phyloP scores from a whole-genome alignment of 805 yeast species.

The Blastobotrys mokoenaii region DNA sequence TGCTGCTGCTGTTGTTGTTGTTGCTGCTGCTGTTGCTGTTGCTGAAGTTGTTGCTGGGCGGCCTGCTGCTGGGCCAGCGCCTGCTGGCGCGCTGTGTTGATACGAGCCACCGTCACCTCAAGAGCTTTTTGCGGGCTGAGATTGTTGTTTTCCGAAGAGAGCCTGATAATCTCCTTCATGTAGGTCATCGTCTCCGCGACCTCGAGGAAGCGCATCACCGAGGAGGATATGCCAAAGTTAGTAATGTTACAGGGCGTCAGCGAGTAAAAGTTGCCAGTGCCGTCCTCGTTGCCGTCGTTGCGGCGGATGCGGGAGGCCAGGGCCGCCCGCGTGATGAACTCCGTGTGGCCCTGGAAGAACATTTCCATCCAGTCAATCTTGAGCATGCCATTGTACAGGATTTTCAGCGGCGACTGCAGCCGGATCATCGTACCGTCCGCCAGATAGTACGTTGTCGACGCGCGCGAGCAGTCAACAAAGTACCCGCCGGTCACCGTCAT shows the following conservation, averaged over 20 bases:
- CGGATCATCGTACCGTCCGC: slow-evolving; percentile 64
- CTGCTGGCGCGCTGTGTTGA: slow-evolving; percentile 1
- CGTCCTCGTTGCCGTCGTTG: slow-evolving; percentile 4
- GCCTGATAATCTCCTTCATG: slow-evolving; percentile 55
- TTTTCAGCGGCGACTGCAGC: slow-evolving; percentile 52
- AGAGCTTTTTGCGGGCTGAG: slow-evolving; percentile 21
- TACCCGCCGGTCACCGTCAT: slow-evolving; percentile 46
- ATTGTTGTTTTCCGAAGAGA: slow-evolving; percentile 31
- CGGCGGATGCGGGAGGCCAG: slow-evolving; percentile 1
- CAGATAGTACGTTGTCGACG: slow-evolving; percentile 44
- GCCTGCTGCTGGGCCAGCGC: slow-evolving; percentile 11
- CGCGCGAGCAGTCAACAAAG: slow-evolving; percentile 44
- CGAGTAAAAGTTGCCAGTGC: slow-evolving; percentile 3
- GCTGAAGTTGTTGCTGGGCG: slow-evolving; percentile 15
- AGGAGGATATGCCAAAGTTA: slow-evolving; percentile 54
- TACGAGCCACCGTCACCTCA: slow-evolving; percentile 7
- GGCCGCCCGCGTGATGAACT: slow-evolving; percentile 21
- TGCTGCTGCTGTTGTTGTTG: slow-evolving; percentile 15
- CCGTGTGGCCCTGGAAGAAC: slow-evolving; percentile 38
- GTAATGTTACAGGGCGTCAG: slow-evolving; percentile 28
- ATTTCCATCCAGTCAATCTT: slow-evolving; percentile 69
- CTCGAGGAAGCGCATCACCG: slow-evolving; percentile 63
- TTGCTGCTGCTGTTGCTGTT: slow-evolving; percentile 13
- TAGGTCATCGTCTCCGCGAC: slow-evolving; percentile 72
- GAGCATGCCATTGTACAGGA: slow-evolving; percentile 52